Base-by-base conservation (phyloP, 345 rosid species). In the Corymbia maculata region DNA sequence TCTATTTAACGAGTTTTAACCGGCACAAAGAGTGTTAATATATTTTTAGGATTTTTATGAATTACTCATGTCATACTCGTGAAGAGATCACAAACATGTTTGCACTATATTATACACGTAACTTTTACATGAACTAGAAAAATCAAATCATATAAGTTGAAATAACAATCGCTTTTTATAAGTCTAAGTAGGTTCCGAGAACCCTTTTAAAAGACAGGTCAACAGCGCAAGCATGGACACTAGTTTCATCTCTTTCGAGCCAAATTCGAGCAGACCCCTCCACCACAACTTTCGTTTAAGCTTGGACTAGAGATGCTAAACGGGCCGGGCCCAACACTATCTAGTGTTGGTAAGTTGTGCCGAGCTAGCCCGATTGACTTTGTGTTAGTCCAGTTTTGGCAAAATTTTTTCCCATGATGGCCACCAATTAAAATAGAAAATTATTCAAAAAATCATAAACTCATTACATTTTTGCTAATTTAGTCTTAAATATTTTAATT, bases 1-100 rank as follows among this genome's bases (percentile, higher is more conserved):
- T 36, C n/a, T 64, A n/a, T n/a, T 64, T 14, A 13, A n/a, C 0
- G 0, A n/a, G 5, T n/a, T 13, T n/a, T 13, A 64, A 64, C 0
- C 6, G 6, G 42, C 42, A n/a, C 30, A 13, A 64, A n/a, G 36
- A 64, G 75, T 64, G 36, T 13, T 6, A 8, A 13, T n/a, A 64
- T 2, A 64, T 64, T 28, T 59, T 61, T 61, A 6, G 2, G 15
- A 28, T 28, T 61, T 26, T 6, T n/a, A 64, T 13, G 42, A 4
- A 64, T n/a, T 64, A 6, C 19, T 0, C 36, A 28, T 64, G 36
- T n/a, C 7, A 64, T 3, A 64, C 75, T n/a, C 2, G 8, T 64
- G n/a, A 32, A n/a, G 42, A 64, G 36, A 13, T n/a, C 7, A 59
- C 68, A n/a, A n/a, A 64, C n/a, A n/a, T 64, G 19, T n/a, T 59